Evolutionary conservation across 106 monocot species (phyloP), one percentile per base, ranked within the genome.

Genomic region (Agapanthus africanus): DNA sequence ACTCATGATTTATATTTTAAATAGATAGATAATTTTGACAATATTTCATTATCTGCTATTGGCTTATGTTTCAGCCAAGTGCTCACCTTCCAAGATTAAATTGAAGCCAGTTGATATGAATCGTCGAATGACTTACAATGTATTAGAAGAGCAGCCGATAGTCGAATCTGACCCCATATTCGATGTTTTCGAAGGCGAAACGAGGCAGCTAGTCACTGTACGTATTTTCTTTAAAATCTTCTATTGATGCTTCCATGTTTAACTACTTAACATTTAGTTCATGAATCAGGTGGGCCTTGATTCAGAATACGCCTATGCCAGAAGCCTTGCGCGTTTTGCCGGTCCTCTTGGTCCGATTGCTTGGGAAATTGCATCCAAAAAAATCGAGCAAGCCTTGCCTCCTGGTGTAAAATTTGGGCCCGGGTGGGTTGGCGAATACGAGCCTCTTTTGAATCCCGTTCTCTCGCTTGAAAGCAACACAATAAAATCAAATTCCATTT

Each of bases 351-450:
- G 95, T 18, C 79, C 95, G 23, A 68, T 70, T 65, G 91, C 65
- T 34, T 95, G 95, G 95, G 75, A 71, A 88, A 81, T 95, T 38
- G 88, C 81, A n/a, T 91, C 95, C 22, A 70, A 79, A 41, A 81
- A 71, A 54, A 88, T 91, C 38, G 71, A 79, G 67, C 78, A 73
- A 69, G 70, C 73, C 15, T 69, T 95, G 35, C 95, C 95, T 56
- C 30, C 81, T 63, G 91, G 88, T n/a, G 49, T 91, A 22, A 81
- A 88, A 61, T 95, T 88, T 74, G 95, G 95, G 10, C 84, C 80
- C 34, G 95, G 95, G 36, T 95, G 95, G 95, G 88, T 95, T 50
- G 88, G 81, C 16, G 88, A 91, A 54, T 91, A 79, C 57, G 95
- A 95, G 73, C 83, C 94, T 11, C 84, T 69, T 21, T 70, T 72